A percentile compares a stretch with the other conserved stretches of the same genome.
Evolutionary conservation across 2,329 filamentous ascomycete genomes (phyloP).

Genomic region (Aureobasidium sp.): DNA sequence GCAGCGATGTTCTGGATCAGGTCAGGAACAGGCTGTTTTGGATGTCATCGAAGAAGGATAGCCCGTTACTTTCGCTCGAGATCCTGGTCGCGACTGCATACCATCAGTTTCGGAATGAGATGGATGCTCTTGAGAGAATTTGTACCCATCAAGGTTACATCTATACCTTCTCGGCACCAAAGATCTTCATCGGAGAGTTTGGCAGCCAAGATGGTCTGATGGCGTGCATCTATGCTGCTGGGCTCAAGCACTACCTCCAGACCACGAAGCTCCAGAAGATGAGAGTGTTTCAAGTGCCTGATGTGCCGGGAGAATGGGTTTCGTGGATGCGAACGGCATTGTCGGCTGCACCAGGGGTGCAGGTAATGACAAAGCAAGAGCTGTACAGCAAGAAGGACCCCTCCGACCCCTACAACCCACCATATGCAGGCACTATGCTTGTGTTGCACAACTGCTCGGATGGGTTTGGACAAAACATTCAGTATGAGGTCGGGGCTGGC

Average conservation of each 20-base stretch:
- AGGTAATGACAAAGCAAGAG: neutral
- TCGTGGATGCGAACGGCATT: neutral
- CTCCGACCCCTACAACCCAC: neutral
- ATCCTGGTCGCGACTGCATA: constrained; percentile 2
- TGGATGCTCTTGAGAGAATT: neutral
- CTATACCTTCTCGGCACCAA: constrained; percentile 6
- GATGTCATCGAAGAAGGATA: neutral
- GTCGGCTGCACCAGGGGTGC: neutral
- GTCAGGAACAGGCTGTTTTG: neutral
- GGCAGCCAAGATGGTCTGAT: neutral
- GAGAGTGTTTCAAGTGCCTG: neutral
- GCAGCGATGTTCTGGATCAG: neutral
- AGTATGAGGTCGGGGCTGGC: neutral
- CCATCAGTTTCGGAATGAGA: constrained; percentile 2
- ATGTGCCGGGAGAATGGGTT: neutral
- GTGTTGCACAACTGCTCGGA: constrained; percentile 12
- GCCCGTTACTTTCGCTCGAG: constrained; percentile 5
- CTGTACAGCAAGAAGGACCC: neutral
- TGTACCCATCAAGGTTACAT: constrained; percentile 1
- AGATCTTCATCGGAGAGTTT: neutral
- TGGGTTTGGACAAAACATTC: constrained; percentile 11
- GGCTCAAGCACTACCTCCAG: constrained; percentile 1
- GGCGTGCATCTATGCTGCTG: constrained; percentile 8
- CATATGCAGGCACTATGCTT: neutral
- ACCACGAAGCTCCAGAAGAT: neutral